Conservation (phyloP, 2,329 filamentous ascomycete genomes). For the Xylariaceae sp. region DNA sequence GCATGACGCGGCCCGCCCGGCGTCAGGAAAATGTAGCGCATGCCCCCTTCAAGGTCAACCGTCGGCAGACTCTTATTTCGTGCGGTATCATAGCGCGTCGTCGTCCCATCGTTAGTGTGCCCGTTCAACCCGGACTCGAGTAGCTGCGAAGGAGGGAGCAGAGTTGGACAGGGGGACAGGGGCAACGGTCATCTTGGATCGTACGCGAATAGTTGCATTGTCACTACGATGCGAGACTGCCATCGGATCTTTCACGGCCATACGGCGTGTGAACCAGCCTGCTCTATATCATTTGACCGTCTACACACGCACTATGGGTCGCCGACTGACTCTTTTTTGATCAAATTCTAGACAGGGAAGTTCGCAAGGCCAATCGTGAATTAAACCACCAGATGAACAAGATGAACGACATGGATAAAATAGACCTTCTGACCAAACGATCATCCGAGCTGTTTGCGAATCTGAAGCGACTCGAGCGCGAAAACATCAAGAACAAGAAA, state of each 20-base stretch:
- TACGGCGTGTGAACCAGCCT: neutral
- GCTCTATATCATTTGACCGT: neutral
- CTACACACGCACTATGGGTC: neutral
- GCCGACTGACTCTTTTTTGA: neutral
- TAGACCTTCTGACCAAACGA: conserved; percentile 83
- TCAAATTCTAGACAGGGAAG: conserved; percentile 28
- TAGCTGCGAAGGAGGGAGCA: neutral
- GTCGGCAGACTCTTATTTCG: neutral
- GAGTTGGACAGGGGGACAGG: neutral
- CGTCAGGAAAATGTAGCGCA: neutral
- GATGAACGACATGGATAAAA: conserved; percentile 85
- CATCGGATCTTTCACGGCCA: too few relatives aligned
- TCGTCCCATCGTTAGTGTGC: neutral
- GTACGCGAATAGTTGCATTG: neutral
- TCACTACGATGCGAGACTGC: neutral
- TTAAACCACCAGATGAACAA: conserved; percentile 83
- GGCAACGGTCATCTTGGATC: neutral
- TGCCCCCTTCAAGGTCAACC: neutral
- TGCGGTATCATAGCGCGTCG: neutral
- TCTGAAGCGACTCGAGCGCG: conserved; percentile 92
- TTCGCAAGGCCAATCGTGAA: conserved; percentile 77
- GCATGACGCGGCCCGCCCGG: neutral
- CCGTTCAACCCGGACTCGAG: neutral
- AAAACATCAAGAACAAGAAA: conserved; percentile 94
- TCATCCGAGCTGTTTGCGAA: conserved; percentile 88